phyloP scores from a whole-genome alignment of 306 rosid genomes.

The Crotalaria pallida region DNA sequence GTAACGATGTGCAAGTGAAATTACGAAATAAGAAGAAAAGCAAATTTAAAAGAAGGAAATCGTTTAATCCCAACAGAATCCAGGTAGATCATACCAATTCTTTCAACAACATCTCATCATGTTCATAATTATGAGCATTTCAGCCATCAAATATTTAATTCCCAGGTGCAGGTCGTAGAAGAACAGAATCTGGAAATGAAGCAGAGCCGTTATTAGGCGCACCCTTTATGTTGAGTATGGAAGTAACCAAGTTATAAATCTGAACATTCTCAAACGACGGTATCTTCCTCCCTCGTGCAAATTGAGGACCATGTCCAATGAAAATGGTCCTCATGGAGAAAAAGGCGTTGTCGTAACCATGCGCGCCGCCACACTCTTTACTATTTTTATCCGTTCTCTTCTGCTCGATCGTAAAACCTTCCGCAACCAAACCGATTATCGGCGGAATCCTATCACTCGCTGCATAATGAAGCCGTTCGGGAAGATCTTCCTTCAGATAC shows the following conservation, averaged over 20 bases:
- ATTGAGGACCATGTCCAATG: slow-evolving; percentile 86
- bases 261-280: slow-evolving; percentile 86
- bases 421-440: slow-evolving; percentile 62
- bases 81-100: slow-evolving; percentile 16
- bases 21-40: not conserved
- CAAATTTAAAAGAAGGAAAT: not conserved
- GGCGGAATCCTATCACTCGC: slow-evolving; percentile 70
- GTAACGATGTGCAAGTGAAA: not conserved
- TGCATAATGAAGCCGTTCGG: slow-evolving; percentile 62
- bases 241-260: slow-evolving; percentile 81
- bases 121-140: slow-evolving; percentile 7
- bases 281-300: slow-evolving; percentile 67
- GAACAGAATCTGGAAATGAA: slow-evolving; percentile 54
- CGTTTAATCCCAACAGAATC: slow-evolving; percentile 5
- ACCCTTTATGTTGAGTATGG: slow-evolving; percentile 66
- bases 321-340: slow-evolving; percentile 93
- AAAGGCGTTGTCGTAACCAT: slow-evolving; percentile 78
- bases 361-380: slow-evolving; percentile 79
- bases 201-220: slow-evolving; percentile 76
- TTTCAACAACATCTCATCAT: slow-evolving; percentile 5
- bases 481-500: slow-evolving; percentile 77
- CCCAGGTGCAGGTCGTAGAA: slow-evolving; percentile 38
- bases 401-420: slow-evolving; percentile 71
- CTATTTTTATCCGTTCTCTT: slow-evolving; percentile 35
- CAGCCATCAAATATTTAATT: not conserved